These are phyloP conservation scores for Solanum ossicruentum DNA, from an alignment of 257 asterid genomes.

Conservation along the genomic window DNA sequence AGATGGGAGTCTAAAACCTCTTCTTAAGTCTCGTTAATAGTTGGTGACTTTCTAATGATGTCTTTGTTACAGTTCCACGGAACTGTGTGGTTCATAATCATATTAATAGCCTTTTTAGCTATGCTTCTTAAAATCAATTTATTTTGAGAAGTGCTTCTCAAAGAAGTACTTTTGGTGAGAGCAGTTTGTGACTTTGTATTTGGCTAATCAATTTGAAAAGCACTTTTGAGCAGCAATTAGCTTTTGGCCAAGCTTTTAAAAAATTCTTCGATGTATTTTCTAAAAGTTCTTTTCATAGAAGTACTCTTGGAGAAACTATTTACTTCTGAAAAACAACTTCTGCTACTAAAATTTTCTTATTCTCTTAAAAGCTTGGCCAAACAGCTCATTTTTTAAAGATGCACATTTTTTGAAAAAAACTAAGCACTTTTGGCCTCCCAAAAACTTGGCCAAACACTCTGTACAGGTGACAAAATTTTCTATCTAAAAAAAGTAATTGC, in stretches of 20 bases:
- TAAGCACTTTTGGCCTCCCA: not conserved
- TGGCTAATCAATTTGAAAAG: no score
- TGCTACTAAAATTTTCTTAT: not conserved
- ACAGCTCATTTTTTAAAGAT: not conserved
- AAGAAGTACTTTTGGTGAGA: not conserved
- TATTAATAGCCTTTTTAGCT: not conserved
- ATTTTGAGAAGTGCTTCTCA: not conserved
- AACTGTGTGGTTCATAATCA: not conserved
- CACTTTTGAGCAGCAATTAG: not conserved
- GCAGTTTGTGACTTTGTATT: not conserved
- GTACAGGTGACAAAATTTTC: not conserved
- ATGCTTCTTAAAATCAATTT: not conserved
- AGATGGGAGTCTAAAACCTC: not conserved
- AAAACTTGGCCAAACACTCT: not conserved
- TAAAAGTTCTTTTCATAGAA: not conserved
- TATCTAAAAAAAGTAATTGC: not conserved
- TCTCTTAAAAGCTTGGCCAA: not conserved
- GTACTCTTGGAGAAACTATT: not conserved
- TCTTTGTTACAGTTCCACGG: not conserved
- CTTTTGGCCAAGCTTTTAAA: not conserved
- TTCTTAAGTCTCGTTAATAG: not conserved
- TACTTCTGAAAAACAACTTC: no score
- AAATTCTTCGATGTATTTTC: not conserved
- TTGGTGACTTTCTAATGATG: not conserved
- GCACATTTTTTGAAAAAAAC: not conserved